phyloP scores from a whole-genome alignment of 2,329 filamentous ascomycete genomes.

The Chrysoporthe puriensis region DNA sequence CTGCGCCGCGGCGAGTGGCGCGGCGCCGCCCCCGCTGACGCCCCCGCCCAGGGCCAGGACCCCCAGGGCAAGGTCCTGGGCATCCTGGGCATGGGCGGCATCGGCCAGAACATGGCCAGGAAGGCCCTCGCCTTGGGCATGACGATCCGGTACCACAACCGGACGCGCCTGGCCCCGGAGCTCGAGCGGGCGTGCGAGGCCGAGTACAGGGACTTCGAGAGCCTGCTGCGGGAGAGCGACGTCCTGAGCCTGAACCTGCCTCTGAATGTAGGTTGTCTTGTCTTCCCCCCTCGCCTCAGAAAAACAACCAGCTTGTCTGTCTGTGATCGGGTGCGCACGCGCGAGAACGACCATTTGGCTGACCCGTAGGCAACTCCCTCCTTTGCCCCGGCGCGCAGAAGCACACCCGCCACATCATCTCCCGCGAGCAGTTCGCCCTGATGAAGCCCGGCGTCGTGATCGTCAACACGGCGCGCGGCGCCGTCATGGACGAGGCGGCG shows the following conservation, averaged over 20 bases:
- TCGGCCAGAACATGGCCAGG: conserved; percentile 75
- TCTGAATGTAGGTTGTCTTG: conserved; percentile 66
- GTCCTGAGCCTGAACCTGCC: conserved; percentile 81
- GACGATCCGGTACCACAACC: conserved; percentile 75
- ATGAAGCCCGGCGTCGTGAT: conserved; percentile 81
- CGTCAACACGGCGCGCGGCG: conserved; percentile 82
- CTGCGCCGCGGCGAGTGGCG: conserved; percentile 72
- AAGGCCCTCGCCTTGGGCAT: conserved; percentile 79
- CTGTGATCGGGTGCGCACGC: background rate
- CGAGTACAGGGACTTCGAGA: conserved; percentile 74
- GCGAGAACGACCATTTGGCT: background rate
- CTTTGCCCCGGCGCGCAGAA: conserved; percentile 39
- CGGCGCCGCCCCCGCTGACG: conserved; percentile 48
- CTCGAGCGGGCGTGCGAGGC: conserved; percentile 54
- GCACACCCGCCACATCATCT: conserved; percentile 76
- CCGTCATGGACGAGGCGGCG: conserved; percentile 80
- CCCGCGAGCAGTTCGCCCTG: conserved; percentile 67
- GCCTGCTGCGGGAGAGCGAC: conserved; percentile 70
- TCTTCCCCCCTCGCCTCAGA: background rate
- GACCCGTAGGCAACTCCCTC: background rate
- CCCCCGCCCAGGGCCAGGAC: conserved; percentile 42
- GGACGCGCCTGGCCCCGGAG: conserved; percentile 61
- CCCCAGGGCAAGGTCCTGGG: conserved; percentile 73
- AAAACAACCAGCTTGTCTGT: background rate
- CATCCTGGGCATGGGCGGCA: conserved; percentile 85